A percentile compares a stretch with the other conserved stretches of the same genome.
These are phyloP conservation scores for Hanseniaspora valbyensis DNA, from an alignment of 805 yeast genomes.

Conservation along the genomic window DNA sequence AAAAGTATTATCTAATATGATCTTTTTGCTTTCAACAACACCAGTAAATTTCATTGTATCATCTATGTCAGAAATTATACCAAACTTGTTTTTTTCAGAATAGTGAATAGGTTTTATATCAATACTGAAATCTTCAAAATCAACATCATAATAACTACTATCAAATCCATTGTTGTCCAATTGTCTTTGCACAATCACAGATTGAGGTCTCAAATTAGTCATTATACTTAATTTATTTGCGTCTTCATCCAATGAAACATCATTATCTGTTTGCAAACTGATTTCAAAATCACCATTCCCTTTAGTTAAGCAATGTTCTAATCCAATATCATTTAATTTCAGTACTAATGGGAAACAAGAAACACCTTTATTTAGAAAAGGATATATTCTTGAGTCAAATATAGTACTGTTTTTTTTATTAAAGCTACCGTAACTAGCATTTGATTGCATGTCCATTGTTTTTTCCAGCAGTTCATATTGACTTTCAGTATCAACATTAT, in stretches of 20 bases:
- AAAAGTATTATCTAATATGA: slow-evolving; percentile 67
- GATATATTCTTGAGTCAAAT: slow-evolving; percentile 53
- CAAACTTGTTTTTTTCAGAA: slow-evolving; percentile 38
- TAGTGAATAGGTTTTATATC: slow-evolving; percentile 18
- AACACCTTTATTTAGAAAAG: slow-evolving; percentile 58
- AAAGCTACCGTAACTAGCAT: neutral
- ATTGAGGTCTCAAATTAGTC: slow-evolving; percentile 35
- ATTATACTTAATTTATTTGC: slow-evolving; percentile 37
- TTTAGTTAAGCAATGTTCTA: slow-evolving; percentile 29
- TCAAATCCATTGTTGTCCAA: neutral
- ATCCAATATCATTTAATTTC: slow-evolving; percentile 37
- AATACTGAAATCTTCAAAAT: slow-evolving; percentile 17
- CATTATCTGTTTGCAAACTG: slow-evolving; percentile 43
- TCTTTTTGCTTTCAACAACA: slow-evolving; percentile 76
- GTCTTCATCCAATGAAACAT: slow-evolving; percentile 49
- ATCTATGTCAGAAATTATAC: slow-evolving; percentile 82
- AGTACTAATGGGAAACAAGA: slow-evolving; percentile 46
- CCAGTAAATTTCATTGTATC: slow-evolving; percentile 91
- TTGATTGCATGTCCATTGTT: neutral
- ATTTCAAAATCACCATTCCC: slow-evolving; percentile 66
- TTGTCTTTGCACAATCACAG: neutral
- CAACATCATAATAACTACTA: neutral
- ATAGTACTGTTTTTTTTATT: slow-evolving; percentile 24
- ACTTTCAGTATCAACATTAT: slow-evolving; percentile 37
- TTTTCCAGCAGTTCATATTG: slow-evolving; percentile 34